Percentiles rank a stretch among this genome's conserved stretches.
phyloP scores from a whole-genome alignment of 768 basidiomycete species.

The Lactifluus pinguis region DNA sequence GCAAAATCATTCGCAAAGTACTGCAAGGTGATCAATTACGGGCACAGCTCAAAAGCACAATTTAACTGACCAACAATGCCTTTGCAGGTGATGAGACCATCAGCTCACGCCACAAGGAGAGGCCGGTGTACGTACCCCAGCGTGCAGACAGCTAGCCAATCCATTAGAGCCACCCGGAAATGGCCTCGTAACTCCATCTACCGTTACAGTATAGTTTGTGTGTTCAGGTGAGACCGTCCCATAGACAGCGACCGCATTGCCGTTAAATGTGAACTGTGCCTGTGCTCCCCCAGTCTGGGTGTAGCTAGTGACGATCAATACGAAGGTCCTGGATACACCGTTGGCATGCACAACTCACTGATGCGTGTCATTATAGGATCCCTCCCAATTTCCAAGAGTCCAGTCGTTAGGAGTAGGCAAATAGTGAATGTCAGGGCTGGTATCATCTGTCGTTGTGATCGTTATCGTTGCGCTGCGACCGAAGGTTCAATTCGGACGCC shows the following conservation, averaged over 20 bases:
- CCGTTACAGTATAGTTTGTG: slow-evolving; percentile 35
- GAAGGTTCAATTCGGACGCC: slow-evolving; percentile 30
- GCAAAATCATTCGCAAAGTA: slow-evolving; percentile 36
- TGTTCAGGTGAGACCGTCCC: slow-evolving; percentile 46
- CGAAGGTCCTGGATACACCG: not conserved
- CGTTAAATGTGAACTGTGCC: slow-evolving; percentile 37
- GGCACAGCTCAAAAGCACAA: not conserved
- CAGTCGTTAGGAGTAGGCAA: slow-evolving; percentile 31
- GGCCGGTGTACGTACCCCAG: slow-evolving; percentile 22
- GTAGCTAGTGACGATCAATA: slow-evolving; percentile 27
- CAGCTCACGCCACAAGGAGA: not conserved
- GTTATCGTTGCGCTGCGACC: slow-evolving; percentile 41
- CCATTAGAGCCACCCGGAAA: slow-evolving; percentile 32
- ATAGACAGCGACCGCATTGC: slow-evolving; percentile 46
- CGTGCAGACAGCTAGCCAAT: slow-evolving; percentile 27
- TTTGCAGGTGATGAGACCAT: slow-evolving; percentile 3
- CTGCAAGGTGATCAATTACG: slow-evolving; percentile 20
- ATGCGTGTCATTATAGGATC: slow-evolving; percentile 32
- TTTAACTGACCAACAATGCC: slow-evolving; percentile 22
- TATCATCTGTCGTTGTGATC: slow-evolving; percentile 34
- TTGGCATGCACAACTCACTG: slow-evolving; percentile 31
- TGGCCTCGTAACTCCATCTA: slow-evolving; percentile 33
- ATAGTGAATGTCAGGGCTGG: slow-evolving; percentile 32
- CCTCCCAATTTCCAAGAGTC: slow-evolving; percentile 25
- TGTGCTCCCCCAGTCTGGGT: slow-evolving; percentile 32